A percentile compares a stretch with the other conserved stretches of the same genome.
Conservation (phyloP, 2,329 filamentous ascomycete species). For the Botrytis aclada region DNA sequence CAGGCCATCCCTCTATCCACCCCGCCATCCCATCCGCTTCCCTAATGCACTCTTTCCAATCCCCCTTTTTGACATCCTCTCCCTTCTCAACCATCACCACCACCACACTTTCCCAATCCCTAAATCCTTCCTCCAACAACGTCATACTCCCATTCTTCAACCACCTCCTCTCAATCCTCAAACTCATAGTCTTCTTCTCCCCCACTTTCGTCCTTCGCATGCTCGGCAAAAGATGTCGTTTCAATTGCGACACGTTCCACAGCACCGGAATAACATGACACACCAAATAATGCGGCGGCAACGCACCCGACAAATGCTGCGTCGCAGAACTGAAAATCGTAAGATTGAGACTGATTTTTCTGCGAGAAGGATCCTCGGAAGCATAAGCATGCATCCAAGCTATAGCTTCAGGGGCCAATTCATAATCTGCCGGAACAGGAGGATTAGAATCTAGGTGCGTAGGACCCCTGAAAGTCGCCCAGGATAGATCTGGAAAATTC, state of each 20-base stretch:
- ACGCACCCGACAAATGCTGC: not conserved
- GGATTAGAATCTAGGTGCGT: no score
- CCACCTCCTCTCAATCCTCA: conserved; percentile 1
- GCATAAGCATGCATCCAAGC: no score
- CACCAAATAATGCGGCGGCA: not conserved
- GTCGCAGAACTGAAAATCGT: not conserved
- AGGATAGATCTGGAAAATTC: not conserved
- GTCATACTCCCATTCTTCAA: not conserved
- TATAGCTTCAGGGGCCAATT: not conserved
- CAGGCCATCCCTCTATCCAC: conserved; percentile 9
- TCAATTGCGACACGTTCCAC: not conserved
- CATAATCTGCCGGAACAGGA: not conserved
- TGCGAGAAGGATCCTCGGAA: not conserved
- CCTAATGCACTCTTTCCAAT: not conserved
- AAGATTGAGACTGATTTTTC: not conserved
- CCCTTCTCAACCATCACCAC: not conserved
- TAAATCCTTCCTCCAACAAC: not conserved
- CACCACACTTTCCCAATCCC: not conserved
- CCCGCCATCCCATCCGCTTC: conserved; percentile 3
- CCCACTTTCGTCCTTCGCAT: not conserved
- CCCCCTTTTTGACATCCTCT: not conserved
- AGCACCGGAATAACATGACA: not conserved
- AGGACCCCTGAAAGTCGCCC: not conserved
- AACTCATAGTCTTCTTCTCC: not conserved
- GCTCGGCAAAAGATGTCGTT: not conserved